Conservation (phyloP, 805 yeast species). For the Zygoascus bituminiphila region DNA sequence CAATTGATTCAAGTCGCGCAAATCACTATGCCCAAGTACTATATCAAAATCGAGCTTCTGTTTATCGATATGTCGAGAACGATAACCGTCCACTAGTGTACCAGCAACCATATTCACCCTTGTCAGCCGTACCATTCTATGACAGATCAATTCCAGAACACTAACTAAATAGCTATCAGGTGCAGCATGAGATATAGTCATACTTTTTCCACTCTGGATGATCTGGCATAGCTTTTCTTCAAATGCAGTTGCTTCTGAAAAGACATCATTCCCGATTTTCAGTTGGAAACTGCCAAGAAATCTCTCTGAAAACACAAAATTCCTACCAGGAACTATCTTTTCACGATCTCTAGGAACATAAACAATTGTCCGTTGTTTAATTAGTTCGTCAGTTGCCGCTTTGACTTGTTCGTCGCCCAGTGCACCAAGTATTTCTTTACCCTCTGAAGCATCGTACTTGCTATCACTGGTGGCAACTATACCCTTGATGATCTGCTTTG, state of each 20-base stretch:
- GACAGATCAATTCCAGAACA: slow-evolving; percentile 47
- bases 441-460: slow-evolving; percentile 39
- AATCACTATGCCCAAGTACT: slow-evolving; percentile 25
- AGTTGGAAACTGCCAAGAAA: slow-evolving; percentile 35
- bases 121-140: slow-evolving; percentile 34
- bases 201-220: slow-evolving; percentile 42
- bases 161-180: slow-evolving; percentile 57
- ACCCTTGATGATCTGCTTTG: slow-evolving; percentile 30
- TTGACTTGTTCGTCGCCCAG: slow-evolving; percentile 41
- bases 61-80: slow-evolving; percentile 66
- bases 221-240: slow-evolving; percentile 36
- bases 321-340: slow-evolving; percentile 36
- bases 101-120: slow-evolving; percentile 37
- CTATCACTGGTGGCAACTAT: slow-evolving; percentile 48
- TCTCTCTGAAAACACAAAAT: slow-evolving; percentile 50
- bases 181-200: slow-evolving; percentile 43
- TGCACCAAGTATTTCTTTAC: slow-evolving; percentile 38
- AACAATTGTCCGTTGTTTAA: slow-evolving; percentile 35
- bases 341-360: slow-evolving; percentile 27
- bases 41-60: slow-evolving; percentile 60
- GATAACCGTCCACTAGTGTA: slow-evolving; percentile 48
- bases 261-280: slow-evolving; percentile 34
- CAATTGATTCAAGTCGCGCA: slow-evolving; percentile 5
- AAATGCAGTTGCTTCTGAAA: slow-evolving; percentile 41
- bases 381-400: slow-evolving; percentile 43